Evolutionary conservation across 1,139 yeast species (phyloP).

Genomic region (Williopsis jadinii): DNA sequence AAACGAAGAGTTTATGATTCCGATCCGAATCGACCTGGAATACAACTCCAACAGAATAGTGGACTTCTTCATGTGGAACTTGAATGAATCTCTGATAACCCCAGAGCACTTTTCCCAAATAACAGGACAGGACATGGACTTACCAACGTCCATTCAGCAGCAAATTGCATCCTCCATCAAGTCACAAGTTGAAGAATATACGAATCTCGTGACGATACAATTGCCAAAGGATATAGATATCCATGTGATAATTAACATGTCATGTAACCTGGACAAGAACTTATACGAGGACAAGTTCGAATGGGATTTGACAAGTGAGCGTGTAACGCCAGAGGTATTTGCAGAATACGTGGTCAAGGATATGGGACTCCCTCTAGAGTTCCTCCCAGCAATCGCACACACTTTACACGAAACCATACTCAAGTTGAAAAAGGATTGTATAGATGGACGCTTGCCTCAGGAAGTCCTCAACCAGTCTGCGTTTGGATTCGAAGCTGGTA

Average conservation of each 20-base stretch:
- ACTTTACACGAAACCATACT: slow-evolving; percentile 76
- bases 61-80: slow-evolving; percentile 88
- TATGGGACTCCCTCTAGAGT: slow-evolving; percentile 78
- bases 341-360: slow-evolving; percentile 80
- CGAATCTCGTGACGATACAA: slow-evolving; percentile 55
- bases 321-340: slow-evolving; percentile 74
- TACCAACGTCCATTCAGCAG: slow-evolving; percentile 56
- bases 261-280: slow-evolving; percentile 78
- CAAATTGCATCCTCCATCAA: slow-evolving; percentile 67
- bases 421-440: slow-evolving; percentile 72
- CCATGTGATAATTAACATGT: slow-evolving; percentile 74
- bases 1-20: slow-evolving; percentile 51
- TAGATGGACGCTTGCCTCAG: slow-evolving; percentile 70
- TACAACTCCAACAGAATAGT: slow-evolving; percentile 61
- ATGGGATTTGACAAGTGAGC: slow-evolving; percentile 73
- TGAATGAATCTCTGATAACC: slow-evolving; percentile 68
- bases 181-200: slow-evolving; percentile 75
- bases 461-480: slow-evolving; percentile 54
- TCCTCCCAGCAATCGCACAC: slow-evolving; percentile 85
- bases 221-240: slow-evolving; percentile 57
- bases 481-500: slow-evolving; percentile 54
- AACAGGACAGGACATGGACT: slow-evolving; percentile 75
- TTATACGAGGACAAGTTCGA: slow-evolving; percentile 90
- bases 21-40: slow-evolving; percentile 72
- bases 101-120: slow-evolving; percentile 81